Evolutionary conservation across 2,329 filamentous ascomycete genomes (phyloP).

Genomic region (Orbilia blumenaviensis): DNA sequence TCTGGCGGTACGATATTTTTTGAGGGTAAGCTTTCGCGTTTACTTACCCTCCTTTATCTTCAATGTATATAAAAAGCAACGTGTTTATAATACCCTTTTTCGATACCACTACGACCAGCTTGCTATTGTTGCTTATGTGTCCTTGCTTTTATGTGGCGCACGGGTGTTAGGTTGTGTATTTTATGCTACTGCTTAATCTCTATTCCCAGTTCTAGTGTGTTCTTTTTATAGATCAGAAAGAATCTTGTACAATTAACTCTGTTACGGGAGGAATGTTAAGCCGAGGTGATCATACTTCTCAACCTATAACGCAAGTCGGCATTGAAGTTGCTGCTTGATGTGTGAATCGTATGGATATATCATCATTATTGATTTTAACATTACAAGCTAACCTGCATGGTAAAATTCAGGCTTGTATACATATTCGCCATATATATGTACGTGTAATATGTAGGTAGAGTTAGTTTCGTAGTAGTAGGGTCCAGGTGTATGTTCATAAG

Average conservation of each 20-base stretch:
- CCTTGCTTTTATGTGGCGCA: conserved; percentile 13
- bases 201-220: neutral
- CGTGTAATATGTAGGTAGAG: neutral
- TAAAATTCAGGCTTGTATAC: neutral
- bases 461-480: too few relatives aligned
- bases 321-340: too few relatives aligned
- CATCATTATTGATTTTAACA: too few relatives aligned
- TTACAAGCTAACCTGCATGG: too few relatives aligned
- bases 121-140: conserved; percentile 10
- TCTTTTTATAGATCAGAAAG: neutral
- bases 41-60: conserved; percentile 5
- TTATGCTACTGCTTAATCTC: neutral
- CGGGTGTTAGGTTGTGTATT: conserved; percentile 20
- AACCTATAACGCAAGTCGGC: too few relatives aligned
- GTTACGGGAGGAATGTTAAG: neutral
- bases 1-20: conserved; percentile 57
- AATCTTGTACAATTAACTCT: neutral
- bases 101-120: conserved; percentile 25
- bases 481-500: neutral
- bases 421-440: neutral
- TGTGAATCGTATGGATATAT: too few relatives aligned
- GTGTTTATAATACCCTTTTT: conserved; percentile 43
- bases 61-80: conserved; percentile 35
- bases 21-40: conserved; percentile 20
- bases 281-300: neutral